A percentile compares a stretch with the other conserved stretches of the same genome.
These are phyloP conservation scores for Eucalyptus cladocalyx DNA, from an alignment of 345 rosid genomes.

Conservation along the genomic window DNA sequence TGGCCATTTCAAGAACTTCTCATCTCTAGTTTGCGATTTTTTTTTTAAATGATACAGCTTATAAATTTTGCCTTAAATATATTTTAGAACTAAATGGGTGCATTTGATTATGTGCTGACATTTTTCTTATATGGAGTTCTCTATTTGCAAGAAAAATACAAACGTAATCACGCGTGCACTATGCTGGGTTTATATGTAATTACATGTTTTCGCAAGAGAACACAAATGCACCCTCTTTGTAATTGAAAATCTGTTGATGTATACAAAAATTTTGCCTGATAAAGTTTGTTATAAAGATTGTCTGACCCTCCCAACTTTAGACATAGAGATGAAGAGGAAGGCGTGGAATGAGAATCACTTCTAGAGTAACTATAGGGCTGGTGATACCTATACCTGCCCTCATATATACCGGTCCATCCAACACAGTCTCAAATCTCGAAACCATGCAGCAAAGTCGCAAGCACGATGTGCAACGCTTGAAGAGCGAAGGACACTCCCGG, in stretches of 20 bases:
- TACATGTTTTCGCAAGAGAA: not conserved
- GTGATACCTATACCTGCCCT: constrained; percentile 8
- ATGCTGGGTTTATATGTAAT: not conserved
- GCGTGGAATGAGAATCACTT: constrained; percentile 26
- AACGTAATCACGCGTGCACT: not conserved
- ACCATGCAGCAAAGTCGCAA: constrained; percentile 31
- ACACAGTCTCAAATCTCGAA: constrained; percentile 12
- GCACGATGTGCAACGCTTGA: constrained; percentile 16
- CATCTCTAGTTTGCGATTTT: not conserved
- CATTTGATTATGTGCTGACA: not conserved
- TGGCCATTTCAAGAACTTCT: not conserved
- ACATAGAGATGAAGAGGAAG: not conserved
- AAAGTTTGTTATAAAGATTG: not conserved
- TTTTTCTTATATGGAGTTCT: not conserved
- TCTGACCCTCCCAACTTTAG: not conserved
- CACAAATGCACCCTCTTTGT: not conserved
- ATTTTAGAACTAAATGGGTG: not conserved
- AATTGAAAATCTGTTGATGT: not conserved
- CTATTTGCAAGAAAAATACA: not conserved
- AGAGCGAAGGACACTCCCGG: constrained; percentile 31
- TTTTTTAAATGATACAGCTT: not conserved
- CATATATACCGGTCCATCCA: constrained; percentile 14
- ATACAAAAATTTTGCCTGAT: not conserved
- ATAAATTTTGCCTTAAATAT: not conserved
- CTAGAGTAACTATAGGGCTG: constrained; percentile 30